Evolutionary conservation across 805 yeast genomes (phyloP), one percentile per base, ranked within the genome.

Genomic region (Diddensiella santjacobensis): DNA sequence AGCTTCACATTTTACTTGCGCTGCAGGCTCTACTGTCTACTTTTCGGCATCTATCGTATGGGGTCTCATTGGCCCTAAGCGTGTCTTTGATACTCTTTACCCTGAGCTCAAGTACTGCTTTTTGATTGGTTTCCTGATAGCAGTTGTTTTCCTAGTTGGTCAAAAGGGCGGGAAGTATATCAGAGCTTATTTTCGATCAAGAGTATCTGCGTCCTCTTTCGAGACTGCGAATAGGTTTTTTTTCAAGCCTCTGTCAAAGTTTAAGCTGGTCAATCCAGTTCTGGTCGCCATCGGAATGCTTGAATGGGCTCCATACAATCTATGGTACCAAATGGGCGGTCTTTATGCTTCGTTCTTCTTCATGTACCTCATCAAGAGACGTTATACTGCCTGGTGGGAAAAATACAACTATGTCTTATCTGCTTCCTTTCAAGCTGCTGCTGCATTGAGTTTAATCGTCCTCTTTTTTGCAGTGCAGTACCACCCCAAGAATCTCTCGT

Each of bases 41-140:
- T 76, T 68, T 60, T 63, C 72, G 22, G 76, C 81, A 3, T 73
- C 80, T 4, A 71, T 79, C 29, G 59, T 74, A 45, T 79, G 82
- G 81, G 83, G 83, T 52, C 59, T 71, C 3, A 72, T 81, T 59
- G 86, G 86, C 2, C 87, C 88, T 3, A 77, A 77, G 61, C 58
- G 67, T 20, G 57, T 66, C 11, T 60, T 68, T 44, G 70, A 73
- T 42, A 76, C 78, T 0, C 59, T 81, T 18, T 83, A 83, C 58
- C 87, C 87, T 1, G 67, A 74, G 13, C 66, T 83, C 46, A 51
- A 47, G 38, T 58, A 48, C 40, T 52, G 50, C 43, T 58, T 58
- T 47, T 48, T 58, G 19, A 49, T 55, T 19, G 61, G 61, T 2
- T 57, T 55, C 3, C 35, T 61, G 19, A n/a, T n/a, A n/a, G n/a